A percentile compares a stretch with the other conserved stretches of the same genome.
Conservation (phyloP, 73 alveolate genomes). For the Loxodes magnus region DNA sequence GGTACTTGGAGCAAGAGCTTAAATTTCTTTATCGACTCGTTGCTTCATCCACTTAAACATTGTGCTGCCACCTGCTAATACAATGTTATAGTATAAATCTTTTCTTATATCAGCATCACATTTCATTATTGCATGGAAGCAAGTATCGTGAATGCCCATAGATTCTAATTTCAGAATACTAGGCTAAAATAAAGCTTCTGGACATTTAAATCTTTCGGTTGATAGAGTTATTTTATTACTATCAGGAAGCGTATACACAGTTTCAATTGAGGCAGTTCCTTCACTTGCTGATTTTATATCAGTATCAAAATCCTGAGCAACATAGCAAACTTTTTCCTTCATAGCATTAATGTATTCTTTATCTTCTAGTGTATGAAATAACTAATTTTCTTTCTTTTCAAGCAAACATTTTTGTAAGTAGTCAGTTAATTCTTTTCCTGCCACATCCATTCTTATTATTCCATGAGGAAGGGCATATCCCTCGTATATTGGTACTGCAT, state of each 20-base stretch:
- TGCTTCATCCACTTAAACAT: conserved; percentile 77
- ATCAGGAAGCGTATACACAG: conserved; percentile 74
- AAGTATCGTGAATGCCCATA: conserved; percentile 73
- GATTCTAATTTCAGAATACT: conserved; percentile 20
- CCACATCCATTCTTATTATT: conserved; percentile 59
- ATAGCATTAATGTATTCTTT: conserved; percentile 44
- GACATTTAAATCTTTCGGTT: conserved; percentile 30
- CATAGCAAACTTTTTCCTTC: conserved; percentile 69
- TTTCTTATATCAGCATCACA: conserved; percentile 70
- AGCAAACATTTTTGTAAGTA: conserved; percentile 26
- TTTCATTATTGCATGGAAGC: conserved; percentile 69
- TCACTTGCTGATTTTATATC: conserved; percentile 73
- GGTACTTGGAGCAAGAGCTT: conserved; percentile 68
- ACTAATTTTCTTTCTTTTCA: conserved; percentile 9
- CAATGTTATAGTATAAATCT: conserved; percentile 62
- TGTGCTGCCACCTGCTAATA: conserved; percentile 88
- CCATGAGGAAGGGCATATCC: conserved; percentile 97
- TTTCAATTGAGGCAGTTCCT: conserved; percentile 33
- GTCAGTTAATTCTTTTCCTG: conserved; percentile 86
- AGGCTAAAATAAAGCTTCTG: conserved; percentile 62
- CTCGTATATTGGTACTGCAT: conserved; percentile 94
- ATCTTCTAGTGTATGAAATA: conserved; percentile 15
- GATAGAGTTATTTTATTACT: conserved; percentile 52
- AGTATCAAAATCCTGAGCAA: conserved; percentile 77
- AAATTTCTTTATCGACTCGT: conserved; percentile 60